These are phyloP conservation scores for Tetrapisispora taiwanensis DNA, from an alignment of 805 yeast species.

Conservation along the genomic window DNA sequence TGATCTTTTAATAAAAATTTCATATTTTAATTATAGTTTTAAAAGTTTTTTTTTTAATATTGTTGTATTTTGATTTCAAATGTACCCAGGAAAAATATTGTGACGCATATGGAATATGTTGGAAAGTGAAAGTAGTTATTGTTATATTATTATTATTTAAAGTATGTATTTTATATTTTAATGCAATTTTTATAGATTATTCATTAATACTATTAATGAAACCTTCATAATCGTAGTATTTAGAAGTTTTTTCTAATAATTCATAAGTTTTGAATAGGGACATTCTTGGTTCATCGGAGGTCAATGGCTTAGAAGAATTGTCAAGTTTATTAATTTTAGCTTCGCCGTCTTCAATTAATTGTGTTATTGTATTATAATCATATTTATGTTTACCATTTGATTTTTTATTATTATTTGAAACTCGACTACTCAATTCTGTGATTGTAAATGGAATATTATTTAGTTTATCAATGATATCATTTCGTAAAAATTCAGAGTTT, in stretches of 20 bases:
- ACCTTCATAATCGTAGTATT: neutral
- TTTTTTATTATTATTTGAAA: neutral
- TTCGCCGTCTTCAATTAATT: constrained; percentile 15
- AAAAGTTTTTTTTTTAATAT: neutral
- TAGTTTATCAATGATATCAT: constrained; percentile 14
- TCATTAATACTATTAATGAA: neutral
- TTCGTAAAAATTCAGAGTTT: constrained; percentile 11
- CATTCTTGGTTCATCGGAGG: neutral
- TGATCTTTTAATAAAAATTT: constrained; percentile 1
- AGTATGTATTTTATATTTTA: neutral
- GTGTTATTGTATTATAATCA: constrained; percentile 25
- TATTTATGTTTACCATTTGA: constrained; percentile 14
- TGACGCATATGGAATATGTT: no score
- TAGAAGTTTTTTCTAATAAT: neutral
- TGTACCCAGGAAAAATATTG: no score
- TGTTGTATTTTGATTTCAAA: neutral
- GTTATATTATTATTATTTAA: no score
- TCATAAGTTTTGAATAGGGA: neutral
- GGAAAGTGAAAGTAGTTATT: no score
- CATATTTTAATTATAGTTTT: neutral
- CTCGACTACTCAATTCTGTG: constrained; percentile 27
- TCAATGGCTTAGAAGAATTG: neutral
- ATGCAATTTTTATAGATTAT: neutral
- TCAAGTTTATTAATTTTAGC: neutral
- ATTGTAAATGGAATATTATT: constrained; percentile 25